phyloP scores from a whole-genome alignment of 768 basidiomycete species.

The Fistulinella prunicolor region DNA sequence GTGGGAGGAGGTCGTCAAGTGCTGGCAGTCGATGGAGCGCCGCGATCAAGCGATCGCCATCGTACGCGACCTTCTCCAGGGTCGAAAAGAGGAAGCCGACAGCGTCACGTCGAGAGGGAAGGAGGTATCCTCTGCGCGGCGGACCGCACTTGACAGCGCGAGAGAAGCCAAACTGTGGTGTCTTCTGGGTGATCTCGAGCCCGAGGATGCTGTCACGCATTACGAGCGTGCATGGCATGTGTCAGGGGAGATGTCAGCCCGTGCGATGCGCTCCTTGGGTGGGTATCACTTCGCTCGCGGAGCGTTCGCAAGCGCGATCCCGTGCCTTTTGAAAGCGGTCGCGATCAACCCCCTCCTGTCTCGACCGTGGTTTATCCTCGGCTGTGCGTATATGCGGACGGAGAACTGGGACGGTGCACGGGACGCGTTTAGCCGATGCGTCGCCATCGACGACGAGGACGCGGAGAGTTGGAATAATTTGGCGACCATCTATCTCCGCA shows the following conservation, averaged over 20 bases:
- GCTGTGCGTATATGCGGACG: slow-evolving; percentile 78
- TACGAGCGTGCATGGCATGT: slow-evolving; percentile 85
- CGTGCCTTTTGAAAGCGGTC: slow-evolving; percentile 70
- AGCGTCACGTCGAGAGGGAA: slow-evolving; percentile 62
- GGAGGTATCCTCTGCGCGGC: slow-evolving; percentile 39
- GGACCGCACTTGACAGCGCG: slow-evolving; percentile 52
- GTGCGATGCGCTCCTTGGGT: slow-evolving; percentile 91
- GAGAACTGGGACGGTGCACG: slow-evolving; percentile 85
- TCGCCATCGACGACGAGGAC: slow-evolving; percentile 92
- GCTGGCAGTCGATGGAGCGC: slow-evolving; percentile 79
- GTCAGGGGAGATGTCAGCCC: slow-evolving; percentile 75
- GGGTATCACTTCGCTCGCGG: slow-evolving; percentile 72
- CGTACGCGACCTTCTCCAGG: slow-evolving; percentile 83
- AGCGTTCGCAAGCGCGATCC: slow-evolving; percentile 60
- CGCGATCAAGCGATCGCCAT: slow-evolving; percentile 75
- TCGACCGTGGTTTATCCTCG: slow-evolving; percentile 97
- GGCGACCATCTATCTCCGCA: slow-evolving; percentile 88
- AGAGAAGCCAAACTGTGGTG: slow-evolving; percentile 94
- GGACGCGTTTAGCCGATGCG: slow-evolving; percentile 82
- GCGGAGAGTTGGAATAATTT: slow-evolving; percentile 98
- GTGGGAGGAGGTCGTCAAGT: slow-evolving; percentile 97
- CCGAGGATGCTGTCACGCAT: slow-evolving; percentile 61
- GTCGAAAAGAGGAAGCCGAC: slow-evolving; percentile 81
- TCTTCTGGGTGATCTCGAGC: slow-evolving; percentile 88
- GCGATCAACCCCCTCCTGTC: slow-evolving; percentile 83